Evolutionary conservation across 768 basidiomycete genomes (phyloP), one percentile per base, ranked within the genome.

Genomic region (Solioccasus polychromus): DNA sequence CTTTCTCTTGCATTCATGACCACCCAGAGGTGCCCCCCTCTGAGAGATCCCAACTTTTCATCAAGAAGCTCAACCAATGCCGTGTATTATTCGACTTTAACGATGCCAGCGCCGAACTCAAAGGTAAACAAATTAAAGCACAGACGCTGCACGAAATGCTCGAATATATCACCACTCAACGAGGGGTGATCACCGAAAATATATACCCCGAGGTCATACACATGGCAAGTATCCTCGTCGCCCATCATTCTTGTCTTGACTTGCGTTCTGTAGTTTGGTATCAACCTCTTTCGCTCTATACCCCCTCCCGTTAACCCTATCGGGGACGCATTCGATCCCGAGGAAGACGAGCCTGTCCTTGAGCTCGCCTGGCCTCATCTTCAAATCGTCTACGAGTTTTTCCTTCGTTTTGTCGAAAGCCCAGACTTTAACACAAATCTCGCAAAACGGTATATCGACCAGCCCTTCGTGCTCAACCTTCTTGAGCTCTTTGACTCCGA

Each of bases 311-410:
- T 98, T 47, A 99, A 99, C 61, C 96, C 96, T 5, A 89, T 84
- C 11, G 96, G 96, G 43, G 96, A 99, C 66, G 96, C 95, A 2
- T 99, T 96, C 63, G 96, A 99, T 64, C 96, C 96, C 18, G 96
- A 99, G 69, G 96, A 99, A 71, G 96, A 99, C 59, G 96, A 99
- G 54, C 96, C 96, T 7, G 96, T 99, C 3, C 79, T 99, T 48
- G 96, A 99, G 65, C 87, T 98, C 46, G 96, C 96, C 22, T 99
- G 96, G 96, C 96, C 96, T 31, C 96, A 99, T 67, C 79, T 99
- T 45, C 94, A 99, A 67, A 94, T 99, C 55, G 96, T 99, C 42
- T 99, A 99, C 72, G 96, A 99, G 69, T 97, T 99, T 70, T 99
- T 99, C 81, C 84, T 99, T 25, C 88, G 96, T 30, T 99, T 99